Conservation (phyloP, 2,329 filamentous ascomycete genomes). For the Fusarium musae region DNA sequence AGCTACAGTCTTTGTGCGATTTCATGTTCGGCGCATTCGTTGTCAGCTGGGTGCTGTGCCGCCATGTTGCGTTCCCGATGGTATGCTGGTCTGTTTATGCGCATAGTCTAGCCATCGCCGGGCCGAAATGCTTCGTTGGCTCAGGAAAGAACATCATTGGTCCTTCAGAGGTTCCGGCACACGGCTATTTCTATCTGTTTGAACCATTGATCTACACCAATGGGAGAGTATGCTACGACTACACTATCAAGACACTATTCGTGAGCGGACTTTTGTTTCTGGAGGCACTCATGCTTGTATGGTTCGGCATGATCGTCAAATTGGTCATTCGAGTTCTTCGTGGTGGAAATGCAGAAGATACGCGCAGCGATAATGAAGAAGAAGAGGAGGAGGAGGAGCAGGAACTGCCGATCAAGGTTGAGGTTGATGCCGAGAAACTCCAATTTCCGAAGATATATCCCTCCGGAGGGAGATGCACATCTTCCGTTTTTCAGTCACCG, state of each 20-base stretch:
- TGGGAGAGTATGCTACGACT: conserved; percentile 82
- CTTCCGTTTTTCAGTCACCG: conserved; percentile 62
- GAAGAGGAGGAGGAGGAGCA: conserved; percentile 64
- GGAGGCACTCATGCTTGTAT: conserved; percentile 82
- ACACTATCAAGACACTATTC: conserved; percentile 79
- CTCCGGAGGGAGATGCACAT: conserved; percentile 63
- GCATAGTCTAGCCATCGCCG: conserved; percentile 33
- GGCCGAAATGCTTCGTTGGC: conserved; percentile 76
- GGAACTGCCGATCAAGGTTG: conserved; percentile 71
- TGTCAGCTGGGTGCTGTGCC: conserved; percentile 81
- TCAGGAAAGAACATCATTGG: conserved; percentile 63
- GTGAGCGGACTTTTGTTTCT: conserved; percentile 80
- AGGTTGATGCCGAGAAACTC: conserved; percentile 77
- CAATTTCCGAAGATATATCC: conserved; percentile 55
- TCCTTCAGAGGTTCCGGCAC: conserved; percentile 57
- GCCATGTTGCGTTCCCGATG: conserved; percentile 82
- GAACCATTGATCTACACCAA: conserved; percentile 77
- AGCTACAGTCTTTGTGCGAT: conserved; percentile 80
- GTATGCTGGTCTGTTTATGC: conserved; percentile 78
- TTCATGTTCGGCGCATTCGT: conserved; percentile 89
- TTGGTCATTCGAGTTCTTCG: conserved; percentile 74
- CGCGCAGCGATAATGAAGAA: conserved; percentile 79
- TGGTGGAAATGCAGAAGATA: conserved; percentile 83
- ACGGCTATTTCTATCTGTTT: conserved; percentile 70
- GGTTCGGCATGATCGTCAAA: conserved; percentile 82